Evolutionary conservation across 2,329 filamentous ascomycete species (phyloP).

Genomic region (Fusarium sp.): DNA sequence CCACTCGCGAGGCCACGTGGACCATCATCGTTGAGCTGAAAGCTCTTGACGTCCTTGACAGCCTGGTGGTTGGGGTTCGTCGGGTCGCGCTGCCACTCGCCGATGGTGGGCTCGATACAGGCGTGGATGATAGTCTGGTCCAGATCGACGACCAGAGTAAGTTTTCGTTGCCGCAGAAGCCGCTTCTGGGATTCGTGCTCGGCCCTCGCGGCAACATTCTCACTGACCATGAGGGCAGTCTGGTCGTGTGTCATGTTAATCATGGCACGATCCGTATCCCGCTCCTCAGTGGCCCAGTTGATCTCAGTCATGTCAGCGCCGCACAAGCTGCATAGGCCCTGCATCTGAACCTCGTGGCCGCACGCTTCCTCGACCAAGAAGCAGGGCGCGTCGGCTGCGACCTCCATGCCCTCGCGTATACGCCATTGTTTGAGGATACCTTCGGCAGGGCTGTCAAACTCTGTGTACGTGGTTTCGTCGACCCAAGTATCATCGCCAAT

Average conservation of each 20-base stretch:
- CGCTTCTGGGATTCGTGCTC: slow-evolving; percentile 90
- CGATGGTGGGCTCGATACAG: slow-evolving; percentile 95
- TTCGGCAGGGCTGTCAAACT: slow-evolving; percentile 87
- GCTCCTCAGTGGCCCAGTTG: slow-evolving; percentile 83
- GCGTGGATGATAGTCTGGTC: slow-evolving; percentile 99
- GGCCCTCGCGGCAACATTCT: slow-evolving; percentile 80
- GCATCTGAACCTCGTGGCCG: slow-evolving; percentile 90
- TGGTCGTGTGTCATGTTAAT: slow-evolving; percentile 97
- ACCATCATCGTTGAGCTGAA: slow-evolving; percentile 89
- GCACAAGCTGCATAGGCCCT: slow-evolving; percentile 90
- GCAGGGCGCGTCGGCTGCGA: slow-evolving; percentile 68
- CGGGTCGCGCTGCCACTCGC: slow-evolving; percentile 92
- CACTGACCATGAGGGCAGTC: slow-evolving; percentile 85
- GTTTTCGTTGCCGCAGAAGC: slow-evolving; percentile 82
- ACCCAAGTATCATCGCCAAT: slow-evolving; percentile 74
- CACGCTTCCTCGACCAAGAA: slow-evolving; percentile 92
- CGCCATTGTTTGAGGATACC: slow-evolving; percentile 84
- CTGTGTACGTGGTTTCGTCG: slow-evolving; percentile 76
- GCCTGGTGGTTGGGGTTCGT: slow-evolving; percentile 91
- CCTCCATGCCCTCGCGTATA: slow-evolving; percentile 74
- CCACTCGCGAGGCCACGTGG: slow-evolving; percentile 74
- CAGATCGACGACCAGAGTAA: slow-evolving; percentile 94
- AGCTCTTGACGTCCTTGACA: slow-evolving; percentile 87
- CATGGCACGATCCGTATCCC: slow-evolving; percentile 85
- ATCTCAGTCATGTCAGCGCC: slow-evolving; percentile 96